A percentile compares a stretch with the other conserved stretches of the same genome.
Conservation (phyloP, 129 eudicot genomes). For the Flaveria ramosissima region DNA sequence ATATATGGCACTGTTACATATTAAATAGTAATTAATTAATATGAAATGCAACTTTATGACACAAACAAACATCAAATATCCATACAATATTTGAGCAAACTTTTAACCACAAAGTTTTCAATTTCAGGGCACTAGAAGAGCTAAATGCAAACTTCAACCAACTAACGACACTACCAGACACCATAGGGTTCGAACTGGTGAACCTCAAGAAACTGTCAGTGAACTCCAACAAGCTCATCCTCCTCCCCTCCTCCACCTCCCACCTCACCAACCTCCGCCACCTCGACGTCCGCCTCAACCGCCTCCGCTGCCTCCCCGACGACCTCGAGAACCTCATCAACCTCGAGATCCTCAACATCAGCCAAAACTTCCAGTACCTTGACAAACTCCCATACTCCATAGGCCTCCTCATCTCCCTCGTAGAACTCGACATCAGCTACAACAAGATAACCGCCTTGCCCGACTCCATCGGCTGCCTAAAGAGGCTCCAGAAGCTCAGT, state of each 20-base stretch:
- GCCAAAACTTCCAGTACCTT: constrained; percentile 85
- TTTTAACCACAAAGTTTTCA: background rate
- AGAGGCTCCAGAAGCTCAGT: constrained; percentile 63
- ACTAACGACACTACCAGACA: constrained; percentile 60
- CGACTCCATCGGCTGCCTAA: constrained; percentile 71
- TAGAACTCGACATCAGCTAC: constrained; percentile 83
- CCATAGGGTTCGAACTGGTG: constrained; percentile 77
- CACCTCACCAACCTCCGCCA: constrained; percentile 74
- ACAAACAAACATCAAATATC: background rate
- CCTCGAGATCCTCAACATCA: constrained; percentile 67
- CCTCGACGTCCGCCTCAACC: constrained; percentile 84
- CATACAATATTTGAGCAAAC: background rate
- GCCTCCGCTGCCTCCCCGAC: constrained; percentile 79
- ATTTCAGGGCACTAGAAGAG: constrained; percentile 59
- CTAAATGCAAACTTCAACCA: constrained; percentile 81
- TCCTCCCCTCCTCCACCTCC: constrained; percentile 74
- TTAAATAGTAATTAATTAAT: no score
- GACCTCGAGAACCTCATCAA: constrained; percentile 83
- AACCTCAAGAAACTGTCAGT: constrained; percentile 71
- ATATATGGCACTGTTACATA: no score
- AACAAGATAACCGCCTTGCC: constrained; percentile 68
- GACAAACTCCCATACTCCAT: constrained; percentile 64
- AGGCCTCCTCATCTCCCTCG: constrained; percentile 78
- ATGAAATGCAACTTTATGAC: no score
- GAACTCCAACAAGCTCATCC: constrained; percentile 76